Evolutionary conservation across 2,329 filamentous ascomycete species (phyloP).

Genomic region (Orbilia blumenaviensis): DNA sequence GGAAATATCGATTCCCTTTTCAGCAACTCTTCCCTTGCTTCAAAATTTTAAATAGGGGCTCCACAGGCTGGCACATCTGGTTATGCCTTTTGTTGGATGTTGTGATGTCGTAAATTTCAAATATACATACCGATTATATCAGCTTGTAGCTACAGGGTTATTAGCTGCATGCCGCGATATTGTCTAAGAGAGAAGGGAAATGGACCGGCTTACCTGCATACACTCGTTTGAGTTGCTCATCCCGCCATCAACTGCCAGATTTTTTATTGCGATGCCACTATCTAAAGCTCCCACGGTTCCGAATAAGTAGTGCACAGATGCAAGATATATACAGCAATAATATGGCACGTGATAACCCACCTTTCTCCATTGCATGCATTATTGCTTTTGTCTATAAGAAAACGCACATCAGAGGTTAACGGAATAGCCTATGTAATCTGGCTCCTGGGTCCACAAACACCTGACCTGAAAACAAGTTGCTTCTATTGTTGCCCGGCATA

Average conservation of each 20-base stretch:
- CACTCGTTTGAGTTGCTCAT: conserved; percentile 88
- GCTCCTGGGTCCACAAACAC: background rate
- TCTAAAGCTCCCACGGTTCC: conserved; percentile 63
- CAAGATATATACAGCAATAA: background rate
- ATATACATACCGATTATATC: conserved; percentile 75
- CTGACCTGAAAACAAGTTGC: conserved; percentile 78
- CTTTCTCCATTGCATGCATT: conserved; percentile 84
- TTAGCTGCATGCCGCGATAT: conserved; percentile 11
- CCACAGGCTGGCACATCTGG: too few relatives aligned
- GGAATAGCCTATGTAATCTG: background rate
- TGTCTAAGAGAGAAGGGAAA: too few relatives aligned
- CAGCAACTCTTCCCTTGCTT: too few relatives aligned
- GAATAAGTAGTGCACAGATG: too few relatives aligned
- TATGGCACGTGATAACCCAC: background rate
- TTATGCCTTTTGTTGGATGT: too few relatives aligned
- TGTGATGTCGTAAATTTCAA: background rate
- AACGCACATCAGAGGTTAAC: background rate
- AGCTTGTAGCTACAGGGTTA: conserved; percentile 73
- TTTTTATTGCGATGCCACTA: conserved; percentile 76
- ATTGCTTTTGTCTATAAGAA: conserved; percentile 80
- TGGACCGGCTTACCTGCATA: conserved; percentile 80
- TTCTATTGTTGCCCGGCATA: conserved; percentile 87
- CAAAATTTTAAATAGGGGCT: too few relatives aligned
- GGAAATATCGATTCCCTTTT: too few relatives aligned
- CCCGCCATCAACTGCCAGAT: conserved; percentile 85